Conservation (phyloP, 73 alveolate species). For the Breviolum minutum region DNA sequence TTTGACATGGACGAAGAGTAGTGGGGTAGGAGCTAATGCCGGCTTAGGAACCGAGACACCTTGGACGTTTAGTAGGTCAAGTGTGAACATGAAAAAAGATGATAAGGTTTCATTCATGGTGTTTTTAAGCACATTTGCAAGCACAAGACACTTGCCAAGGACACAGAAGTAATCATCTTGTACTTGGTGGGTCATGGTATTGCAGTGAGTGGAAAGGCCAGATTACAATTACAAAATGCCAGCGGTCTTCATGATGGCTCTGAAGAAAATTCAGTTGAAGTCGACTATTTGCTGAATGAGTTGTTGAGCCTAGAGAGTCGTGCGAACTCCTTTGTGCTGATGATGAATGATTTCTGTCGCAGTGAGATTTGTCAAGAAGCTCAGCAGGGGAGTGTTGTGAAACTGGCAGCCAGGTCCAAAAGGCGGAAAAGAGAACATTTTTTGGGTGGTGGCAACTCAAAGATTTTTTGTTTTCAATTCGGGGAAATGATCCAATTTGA, state of each 20-base stretch:
- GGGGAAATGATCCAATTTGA: too few species aligned
- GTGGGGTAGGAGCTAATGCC: too few species aligned
- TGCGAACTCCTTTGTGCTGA: background rate
- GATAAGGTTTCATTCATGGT: background rate
- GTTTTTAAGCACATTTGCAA: too few species aligned
- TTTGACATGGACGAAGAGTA: background rate
- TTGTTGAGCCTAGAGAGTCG: background rate
- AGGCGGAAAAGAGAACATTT: too few species aligned
- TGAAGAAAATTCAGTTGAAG: background rate
- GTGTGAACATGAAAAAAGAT: background rate
- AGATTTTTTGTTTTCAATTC: too few species aligned
- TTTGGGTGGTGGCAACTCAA: too few species aligned
- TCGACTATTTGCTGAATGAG: conserved; percentile 2
- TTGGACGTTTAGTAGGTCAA: too few species aligned
- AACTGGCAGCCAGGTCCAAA: too few species aligned
- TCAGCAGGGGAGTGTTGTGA: background rate
- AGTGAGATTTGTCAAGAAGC: background rate
- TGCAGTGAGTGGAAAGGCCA: background rate
- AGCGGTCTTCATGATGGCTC: background rate
- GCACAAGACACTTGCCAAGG: background rate
- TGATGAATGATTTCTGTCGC: conserved; percentile 13
- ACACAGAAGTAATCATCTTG: background rate
- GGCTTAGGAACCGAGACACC: too few species aligned
- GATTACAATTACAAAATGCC: background rate
- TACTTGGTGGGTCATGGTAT: conserved; percentile 25